phyloP scores from a whole-genome alignment of 371 early-diverging fungal genomes.

The Apophysomyces elegans region DNA sequence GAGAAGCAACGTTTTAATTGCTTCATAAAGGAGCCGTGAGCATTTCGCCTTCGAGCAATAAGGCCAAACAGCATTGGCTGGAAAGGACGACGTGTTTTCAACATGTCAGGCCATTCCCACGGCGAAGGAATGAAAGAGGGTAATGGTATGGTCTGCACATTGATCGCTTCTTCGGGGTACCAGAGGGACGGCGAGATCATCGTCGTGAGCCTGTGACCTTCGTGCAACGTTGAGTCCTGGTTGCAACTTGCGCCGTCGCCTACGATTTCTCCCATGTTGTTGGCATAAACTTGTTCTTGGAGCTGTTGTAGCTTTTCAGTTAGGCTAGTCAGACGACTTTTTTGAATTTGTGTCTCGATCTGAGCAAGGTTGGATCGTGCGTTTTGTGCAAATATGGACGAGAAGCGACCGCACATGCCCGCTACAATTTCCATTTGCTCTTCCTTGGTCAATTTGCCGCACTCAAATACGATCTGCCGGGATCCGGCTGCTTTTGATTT shows the following conservation, averaged over 20 bases:
- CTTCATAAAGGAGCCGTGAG: not conserved
- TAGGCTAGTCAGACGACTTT: constrained; percentile 15
- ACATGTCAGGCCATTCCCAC: constrained; percentile 35
- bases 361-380: constrained; percentile 34
- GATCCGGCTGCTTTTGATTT: constrained; percentile 21
- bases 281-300: constrained; percentile 16
- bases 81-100: constrained; percentile 30
- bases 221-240: not conserved
- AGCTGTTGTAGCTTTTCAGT: constrained; percentile 15
- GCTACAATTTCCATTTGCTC: constrained; percentile 26
- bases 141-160: constrained; percentile 21
- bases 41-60: constrained; percentile 14
- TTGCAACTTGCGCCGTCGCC: not conserved
- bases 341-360: constrained; percentile 24
- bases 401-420: constrained; percentile 28
- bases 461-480: constrained; percentile 34
- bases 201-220: not conserved
- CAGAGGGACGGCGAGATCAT: constrained; percentile 17
- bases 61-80: constrained; percentile 30
- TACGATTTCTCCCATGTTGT: not conserved
- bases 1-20: constrained; percentile 12
- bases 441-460: constrained; percentile 15
- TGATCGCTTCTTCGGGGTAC: constrained; percentile 18
- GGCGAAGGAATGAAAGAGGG: constrained; percentile 33
- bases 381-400: constrained; percentile 32